These are phyloP conservation scores for Paratrypanosoma confusum DNA, from an alignment of 208 protist genomes.

Conservation along the genomic window DNA sequence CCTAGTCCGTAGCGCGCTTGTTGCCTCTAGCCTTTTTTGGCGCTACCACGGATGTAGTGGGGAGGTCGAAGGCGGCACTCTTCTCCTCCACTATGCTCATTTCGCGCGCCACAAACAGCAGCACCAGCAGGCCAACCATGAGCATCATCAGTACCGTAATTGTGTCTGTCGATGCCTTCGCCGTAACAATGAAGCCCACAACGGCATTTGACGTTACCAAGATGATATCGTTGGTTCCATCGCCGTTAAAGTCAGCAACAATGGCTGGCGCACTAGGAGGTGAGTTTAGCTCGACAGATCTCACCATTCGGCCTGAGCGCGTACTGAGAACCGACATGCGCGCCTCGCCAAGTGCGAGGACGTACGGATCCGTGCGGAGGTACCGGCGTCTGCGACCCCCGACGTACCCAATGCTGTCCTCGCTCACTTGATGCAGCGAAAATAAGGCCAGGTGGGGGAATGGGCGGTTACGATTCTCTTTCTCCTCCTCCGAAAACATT, in stretches of 20 bases:
- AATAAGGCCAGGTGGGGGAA: conserved; percentile 72
- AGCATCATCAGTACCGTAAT: conserved; percentile 60
- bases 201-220: conserved; percentile 44
- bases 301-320: conserved; percentile 47
- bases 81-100: conserved; percentile 16
- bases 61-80: conserved; percentile 21
- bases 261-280: conserved; percentile 61
- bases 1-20: conserved; percentile 19
- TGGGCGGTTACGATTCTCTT: conserved; percentile 11
- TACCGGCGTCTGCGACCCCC: conserved; percentile 31
- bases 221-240: conserved; percentile 83
- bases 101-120: conserved; percentile 58
- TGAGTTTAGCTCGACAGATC: conserved; percentile 31
- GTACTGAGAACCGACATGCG: conserved; percentile 47
- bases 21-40: too few relatives aligned
- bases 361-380: conserved; percentile 51
- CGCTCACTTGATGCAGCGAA: conserved; percentile 31
- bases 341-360: conserved; percentile 71
- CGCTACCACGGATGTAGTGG: conserved; percentile 14
- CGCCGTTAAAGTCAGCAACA: conserved; percentile 79
- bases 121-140: conserved; percentile 51
- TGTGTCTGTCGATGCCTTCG: conserved; percentile 54
- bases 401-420: conserved; percentile 38
- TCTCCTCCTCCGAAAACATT: conserved; percentile 6
- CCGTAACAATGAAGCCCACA: conserved; percentile 55